phyloP scores from a whole-genome alignment of 768 basidiomycete genomes.

The Rhodocollybia butyracea region DNA sequence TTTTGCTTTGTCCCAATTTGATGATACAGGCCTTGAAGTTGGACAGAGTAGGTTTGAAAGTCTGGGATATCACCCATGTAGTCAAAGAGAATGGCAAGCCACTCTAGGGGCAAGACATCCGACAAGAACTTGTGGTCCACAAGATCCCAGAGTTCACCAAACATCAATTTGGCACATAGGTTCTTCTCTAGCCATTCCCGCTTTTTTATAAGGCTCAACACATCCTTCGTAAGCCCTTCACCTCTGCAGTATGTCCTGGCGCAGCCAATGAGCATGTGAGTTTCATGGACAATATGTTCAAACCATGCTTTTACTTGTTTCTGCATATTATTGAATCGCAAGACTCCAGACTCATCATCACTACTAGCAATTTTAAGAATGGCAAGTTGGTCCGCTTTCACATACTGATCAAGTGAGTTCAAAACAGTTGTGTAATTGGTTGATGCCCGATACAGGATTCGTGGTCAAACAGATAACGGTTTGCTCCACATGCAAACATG shows the following conservation, averaged over 20 bases:
- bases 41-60: background rate
- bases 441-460: constrained; percentile 10
- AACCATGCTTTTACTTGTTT: constrained; percentile 23
- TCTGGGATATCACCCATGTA: constrained; percentile 21
- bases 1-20: constrained; percentile 16
- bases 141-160: constrained; percentile 16
- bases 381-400: constrained; percentile 16
- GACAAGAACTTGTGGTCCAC: constrained; percentile 23
- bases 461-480: constrained; percentile 9
- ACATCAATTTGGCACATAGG: constrained; percentile 16
- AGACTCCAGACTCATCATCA: constrained; percentile 11
- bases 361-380: constrained; percentile 11
- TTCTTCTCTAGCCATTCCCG: background rate
- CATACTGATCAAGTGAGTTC: constrained; percentile 13
- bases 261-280: constrained; percentile 21
- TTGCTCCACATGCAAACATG: background rate
- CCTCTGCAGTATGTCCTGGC: constrained; percentile 12
- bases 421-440: constrained; percentile 18
- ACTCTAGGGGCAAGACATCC: constrained; percentile 22
- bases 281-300: constrained; percentile 23
- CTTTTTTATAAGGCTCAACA: constrained; percentile 20
- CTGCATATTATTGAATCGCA: constrained; percentile 28
- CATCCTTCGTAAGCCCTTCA: constrained; percentile 11
- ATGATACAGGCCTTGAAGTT: constrained; percentile 17
- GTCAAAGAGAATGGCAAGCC: constrained; percentile 18